Evolutionary conservation across 805 yeast genomes (phyloP).

Genomic region (Saccharomycodes ludwigii): DNA sequence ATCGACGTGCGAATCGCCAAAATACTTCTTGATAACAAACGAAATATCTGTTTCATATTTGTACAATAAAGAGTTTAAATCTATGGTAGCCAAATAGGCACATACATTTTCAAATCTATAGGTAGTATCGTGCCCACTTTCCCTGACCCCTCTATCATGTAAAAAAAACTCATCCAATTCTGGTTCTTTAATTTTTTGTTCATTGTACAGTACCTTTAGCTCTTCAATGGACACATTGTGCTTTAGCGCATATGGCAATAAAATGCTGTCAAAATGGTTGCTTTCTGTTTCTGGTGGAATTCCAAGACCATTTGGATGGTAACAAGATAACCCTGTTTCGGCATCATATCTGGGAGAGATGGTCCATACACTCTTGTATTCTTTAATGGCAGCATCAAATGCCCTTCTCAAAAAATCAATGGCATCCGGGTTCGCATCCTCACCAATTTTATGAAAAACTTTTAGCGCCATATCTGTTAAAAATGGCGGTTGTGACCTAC

Average conservation of each 20-base stretch:
- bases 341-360: slow-evolving; percentile 60
- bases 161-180: slow-evolving; percentile 77
- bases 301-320: slow-evolving; percentile 85
- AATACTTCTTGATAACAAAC: slow-evolving; percentile 40
- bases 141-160: slow-evolving; percentile 92
- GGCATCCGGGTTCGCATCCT: slow-evolving; percentile 34
- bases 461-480: slow-evolving; percentile 81
- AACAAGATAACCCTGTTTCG: slow-evolving; percentile 71
- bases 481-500: slow-evolving; percentile 95
- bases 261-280: slow-evolving; percentile 66
- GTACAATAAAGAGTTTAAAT: slow-evolving; percentile 72
- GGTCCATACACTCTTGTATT: slow-evolving; percentile 75
- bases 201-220: slow-evolving; percentile 59
- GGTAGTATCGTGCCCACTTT: slow-evolving; percentile 91
- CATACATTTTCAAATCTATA: slow-evolving; percentile 84
- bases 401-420: slow-evolving; percentile 54
- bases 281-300: slow-evolving; percentile 95
- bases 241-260: slow-evolving; percentile 57
- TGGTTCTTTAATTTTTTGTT: slow-evolving; percentile 56
- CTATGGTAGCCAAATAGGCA: slow-evolving; percentile 84
- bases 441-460: slow-evolving; percentile 48
- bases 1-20: slow-evolving; percentile 34
- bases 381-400: slow-evolving; percentile 69
- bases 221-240: slow-evolving; percentile 44
- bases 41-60: slow-evolving; percentile 87